Evolutionary conservation across 768 basidiomycete species (phyloP).

Genomic region (Serendipita sp.): DNA sequence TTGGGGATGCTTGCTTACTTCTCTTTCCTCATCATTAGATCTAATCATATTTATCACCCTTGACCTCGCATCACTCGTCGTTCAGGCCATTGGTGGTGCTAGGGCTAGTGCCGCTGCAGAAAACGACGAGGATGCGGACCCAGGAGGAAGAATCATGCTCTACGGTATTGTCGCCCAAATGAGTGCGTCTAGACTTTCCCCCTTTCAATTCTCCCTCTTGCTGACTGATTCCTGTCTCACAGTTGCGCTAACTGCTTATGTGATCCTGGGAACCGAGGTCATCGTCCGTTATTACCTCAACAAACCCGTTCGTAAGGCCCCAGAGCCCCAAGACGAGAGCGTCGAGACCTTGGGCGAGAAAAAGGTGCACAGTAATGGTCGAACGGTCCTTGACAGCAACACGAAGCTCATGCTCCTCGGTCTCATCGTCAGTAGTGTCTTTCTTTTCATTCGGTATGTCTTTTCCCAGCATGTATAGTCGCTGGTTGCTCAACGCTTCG

Average conservation of each 20-base stretch:
- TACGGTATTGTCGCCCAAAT: conserved; percentile 14
- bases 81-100: conserved; percentile 27
- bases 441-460: conserved; percentile 35
- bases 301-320: conserved; percentile 10
- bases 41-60: conserved; percentile 20
- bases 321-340: background rate
- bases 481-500: background rate
- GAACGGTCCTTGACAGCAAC: background rate
- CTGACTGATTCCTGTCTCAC: background rate
- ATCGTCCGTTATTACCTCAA: conserved; percentile 23
- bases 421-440: conserved; percentile 19
- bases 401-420: conserved; percentile 16
- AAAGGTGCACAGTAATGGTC: too few relatives aligned
- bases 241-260: conserved; percentile 30
- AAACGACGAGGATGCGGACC: conserved; percentile 9
- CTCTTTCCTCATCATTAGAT: conserved; percentile 23
- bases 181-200: background rate
- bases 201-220: background rate
- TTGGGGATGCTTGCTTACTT: background rate
- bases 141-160: conserved; percentile 11
- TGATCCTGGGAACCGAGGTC: conserved; percentile 29
- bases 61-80: conserved; percentile 24
- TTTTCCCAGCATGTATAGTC: background rate
- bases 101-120: conserved; percentile 14
- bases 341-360: background rate